phyloP scores from a whole-genome alignment of 192 early-diverging fungal species.

The Coemansia sp. region DNA sequence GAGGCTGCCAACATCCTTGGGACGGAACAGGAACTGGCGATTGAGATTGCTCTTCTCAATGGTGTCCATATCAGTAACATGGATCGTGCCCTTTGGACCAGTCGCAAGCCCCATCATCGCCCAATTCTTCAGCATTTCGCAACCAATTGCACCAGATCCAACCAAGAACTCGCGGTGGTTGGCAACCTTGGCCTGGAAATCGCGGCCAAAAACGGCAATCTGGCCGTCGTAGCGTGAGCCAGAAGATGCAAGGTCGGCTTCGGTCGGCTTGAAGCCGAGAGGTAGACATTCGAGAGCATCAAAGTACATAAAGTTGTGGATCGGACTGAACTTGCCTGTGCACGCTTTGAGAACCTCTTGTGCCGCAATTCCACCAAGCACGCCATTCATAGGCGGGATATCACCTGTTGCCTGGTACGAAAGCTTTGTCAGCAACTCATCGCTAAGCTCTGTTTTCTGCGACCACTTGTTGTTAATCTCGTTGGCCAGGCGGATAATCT shows the following conservation, averaged over 20 bases:
- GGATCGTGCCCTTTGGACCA: slow-evolving; percentile 78
- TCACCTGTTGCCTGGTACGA: slow-evolving; percentile 88
- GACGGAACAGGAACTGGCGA: slow-evolving; percentile 97
- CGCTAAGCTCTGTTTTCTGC: slow-evolving; percentile 79
- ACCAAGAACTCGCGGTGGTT: slow-evolving; percentile 93
- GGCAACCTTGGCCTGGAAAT: slow-evolving; percentile 85
- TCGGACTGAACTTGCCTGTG: slow-evolving; percentile 94
- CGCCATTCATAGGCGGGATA: slow-evolving; percentile 90
- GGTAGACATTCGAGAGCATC: slow-evolving; percentile 97
- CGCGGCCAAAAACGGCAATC: slow-evolving; percentile 91
- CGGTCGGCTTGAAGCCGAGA: slow-evolving; percentile 59
- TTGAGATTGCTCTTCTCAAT: slow-evolving; percentile 99
- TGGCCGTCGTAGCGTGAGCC: slow-evolving; percentile 95
- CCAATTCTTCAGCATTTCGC: slow-evolving; percentile 99
- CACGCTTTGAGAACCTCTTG: slow-evolving; percentile 99
- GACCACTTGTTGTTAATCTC: slow-evolving; percentile 68
- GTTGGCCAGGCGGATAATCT: slow-evolving; percentile 71
- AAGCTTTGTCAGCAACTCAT: slow-evolving; percentile 84
- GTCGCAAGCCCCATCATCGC: slow-evolving; percentile 90
- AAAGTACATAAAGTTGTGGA: slow-evolving; percentile 92
- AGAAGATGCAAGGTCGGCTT: slow-evolving; percentile 72
- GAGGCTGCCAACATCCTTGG: slow-evolving; percentile 80
- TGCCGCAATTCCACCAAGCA: slow-evolving; percentile 94
- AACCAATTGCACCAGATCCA: slow-evolving; percentile 98
- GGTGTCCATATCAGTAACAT: slow-evolving; percentile 99